phyloP scores from a whole-genome alignment of 495 filamentous ascomycete species.

The Aspergillus ellipticus region DNA sequence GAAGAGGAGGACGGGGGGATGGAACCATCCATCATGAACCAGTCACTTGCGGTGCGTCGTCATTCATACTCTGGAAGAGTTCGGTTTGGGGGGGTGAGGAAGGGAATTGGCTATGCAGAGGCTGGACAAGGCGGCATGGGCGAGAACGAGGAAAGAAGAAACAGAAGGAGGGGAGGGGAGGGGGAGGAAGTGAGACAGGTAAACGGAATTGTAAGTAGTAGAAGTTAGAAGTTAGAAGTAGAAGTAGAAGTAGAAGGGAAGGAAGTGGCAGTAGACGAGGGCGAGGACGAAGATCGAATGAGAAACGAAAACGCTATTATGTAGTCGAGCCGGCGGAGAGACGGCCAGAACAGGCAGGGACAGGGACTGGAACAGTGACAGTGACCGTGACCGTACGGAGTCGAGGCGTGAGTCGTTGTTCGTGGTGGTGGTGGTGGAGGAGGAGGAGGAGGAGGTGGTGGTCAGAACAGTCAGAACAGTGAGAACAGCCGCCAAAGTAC shows the following conservation, averaged over 20 bases:
- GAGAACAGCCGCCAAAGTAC: too few species aligned
- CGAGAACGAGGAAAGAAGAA: neutral
- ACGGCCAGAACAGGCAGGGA: too few species aligned
- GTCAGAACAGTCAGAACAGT: neutral
- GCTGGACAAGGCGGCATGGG: neutral
- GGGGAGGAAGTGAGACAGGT: too few species aligned
- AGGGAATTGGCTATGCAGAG: constrained; percentile 2
- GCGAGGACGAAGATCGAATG: neutral
- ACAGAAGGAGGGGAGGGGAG: constrained; percentile 3
- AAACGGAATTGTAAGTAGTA: too few species aligned
- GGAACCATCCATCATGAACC: constrained; percentile 26
- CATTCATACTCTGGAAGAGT: constrained; percentile 18
- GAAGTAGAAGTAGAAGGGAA: neutral
- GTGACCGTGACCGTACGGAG: neutral
- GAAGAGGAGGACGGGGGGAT: constrained; percentile 22
- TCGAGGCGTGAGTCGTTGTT: constrained; percentile 8
- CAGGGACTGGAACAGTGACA: too few species aligned
- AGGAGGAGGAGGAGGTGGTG: neutral
- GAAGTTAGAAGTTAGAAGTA: constrained; percentile 1
- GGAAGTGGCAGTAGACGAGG: constrained; percentile 1
- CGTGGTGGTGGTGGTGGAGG: constrained; percentile 12
- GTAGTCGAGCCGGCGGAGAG: too few species aligned
- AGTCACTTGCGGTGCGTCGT: constrained; percentile 4
- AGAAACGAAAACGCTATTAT: neutral
- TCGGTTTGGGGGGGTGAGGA: neutral